Evolutionary conservation across 192 early-diverging fungal species (phyloP), one percentile per base, ranked within the genome.

Genomic region (Linnemannia hyalina): DNA sequence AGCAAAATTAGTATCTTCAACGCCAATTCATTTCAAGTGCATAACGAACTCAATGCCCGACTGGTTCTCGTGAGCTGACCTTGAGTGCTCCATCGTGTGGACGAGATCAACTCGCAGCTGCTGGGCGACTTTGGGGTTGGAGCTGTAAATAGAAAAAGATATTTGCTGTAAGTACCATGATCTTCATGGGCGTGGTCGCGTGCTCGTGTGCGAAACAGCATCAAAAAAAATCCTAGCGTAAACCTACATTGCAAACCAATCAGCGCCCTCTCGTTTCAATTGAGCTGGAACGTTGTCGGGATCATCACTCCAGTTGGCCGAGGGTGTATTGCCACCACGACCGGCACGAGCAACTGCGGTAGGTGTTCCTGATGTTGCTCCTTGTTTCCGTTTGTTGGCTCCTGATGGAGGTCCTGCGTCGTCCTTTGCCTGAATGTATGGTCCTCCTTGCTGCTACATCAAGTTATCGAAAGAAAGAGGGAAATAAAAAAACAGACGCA

Each of bases 161-260:
- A 7, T 23, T 20, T 13, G 16, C 3, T 36, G 35, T 57, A 22
- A 36, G 32, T 57, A 60, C 7, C 6, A 57, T 29, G 20, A 22
- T 11, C 74, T 16, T 6, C n/a, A 4, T 41, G 35, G 20, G 44
- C 9, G 9, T 13, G 13, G 29, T 73, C 75, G 52, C 41, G 23
- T 76, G n/a, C 29, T 70, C n/a, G 29, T n/a, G 52, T 55, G 23
- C 10, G 47, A 36, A 38, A 52, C 74, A 75, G 16, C 29, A 77
- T n/a, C 42, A 57, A 55, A 6, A n/a, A 46, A 57, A 46, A 11
- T n/a, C 40, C 35, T 42, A 8, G 41, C 38, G 26, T 29, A 52
- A 36, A 85, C 90, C 77, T 90, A 93, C 92, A 98, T 92, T 36
- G 95, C 97, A 89, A 95, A 94, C 97, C 97, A 98, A 90, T 98